Percentiles rank a stretch among this genome's conserved stretches.
phyloP scores from a whole-genome alignment of 139 green algal genomes.

The Haematococcus sp. region DNA sequence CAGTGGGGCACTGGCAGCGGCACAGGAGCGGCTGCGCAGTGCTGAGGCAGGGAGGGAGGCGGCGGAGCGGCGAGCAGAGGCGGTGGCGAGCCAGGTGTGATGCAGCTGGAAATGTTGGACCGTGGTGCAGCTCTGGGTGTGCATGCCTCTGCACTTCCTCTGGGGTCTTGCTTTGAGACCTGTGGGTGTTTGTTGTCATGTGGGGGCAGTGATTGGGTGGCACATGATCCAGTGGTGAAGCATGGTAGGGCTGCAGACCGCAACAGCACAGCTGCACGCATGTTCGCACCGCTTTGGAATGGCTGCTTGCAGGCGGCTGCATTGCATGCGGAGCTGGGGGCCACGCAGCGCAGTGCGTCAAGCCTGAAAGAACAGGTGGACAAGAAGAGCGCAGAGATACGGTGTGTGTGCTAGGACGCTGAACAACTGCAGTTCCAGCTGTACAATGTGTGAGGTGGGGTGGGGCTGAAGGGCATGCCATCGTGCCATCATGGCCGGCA shows the following conservation, averaged over 20 bases:
- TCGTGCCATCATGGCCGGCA: too few relatives aligned
- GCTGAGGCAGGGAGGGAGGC: background rate
- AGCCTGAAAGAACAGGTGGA: slow-evolving; percentile 32
- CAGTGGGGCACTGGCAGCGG: background rate
- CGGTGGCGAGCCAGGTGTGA: slow-evolving; percentile 17
- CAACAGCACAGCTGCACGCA: slow-evolving; percentile 15
- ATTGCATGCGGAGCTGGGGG: slow-evolving; percentile 11
- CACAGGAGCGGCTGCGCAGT: background rate
- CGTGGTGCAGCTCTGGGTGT: too few relatives aligned
- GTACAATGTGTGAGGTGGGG: too few relatives aligned
- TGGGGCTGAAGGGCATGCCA: too few relatives aligned
- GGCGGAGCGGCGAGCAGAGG: background rate
- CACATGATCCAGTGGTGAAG: too few relatives aligned
- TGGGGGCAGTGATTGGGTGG: too few relatives aligned
- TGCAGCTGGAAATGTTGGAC: too few relatives aligned
- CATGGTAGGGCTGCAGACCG: too few relatives aligned
- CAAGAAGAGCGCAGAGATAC: slow-evolving; percentile 37
- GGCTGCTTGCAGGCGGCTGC: background rate
- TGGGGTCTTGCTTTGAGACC: too few relatives aligned
- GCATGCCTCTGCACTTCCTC: too few relatives aligned
- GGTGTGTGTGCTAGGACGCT: slow-evolving; percentile 1
- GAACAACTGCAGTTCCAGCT: too few relatives aligned
- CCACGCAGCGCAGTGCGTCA: slow-evolving; percentile 14
- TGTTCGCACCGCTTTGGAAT: background rate
- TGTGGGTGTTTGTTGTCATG: too few relatives aligned